Evolutionary conservation across 2,329 filamentous ascomycete genomes (phyloP).

Genomic region (Paecilomyces sp.): DNA sequence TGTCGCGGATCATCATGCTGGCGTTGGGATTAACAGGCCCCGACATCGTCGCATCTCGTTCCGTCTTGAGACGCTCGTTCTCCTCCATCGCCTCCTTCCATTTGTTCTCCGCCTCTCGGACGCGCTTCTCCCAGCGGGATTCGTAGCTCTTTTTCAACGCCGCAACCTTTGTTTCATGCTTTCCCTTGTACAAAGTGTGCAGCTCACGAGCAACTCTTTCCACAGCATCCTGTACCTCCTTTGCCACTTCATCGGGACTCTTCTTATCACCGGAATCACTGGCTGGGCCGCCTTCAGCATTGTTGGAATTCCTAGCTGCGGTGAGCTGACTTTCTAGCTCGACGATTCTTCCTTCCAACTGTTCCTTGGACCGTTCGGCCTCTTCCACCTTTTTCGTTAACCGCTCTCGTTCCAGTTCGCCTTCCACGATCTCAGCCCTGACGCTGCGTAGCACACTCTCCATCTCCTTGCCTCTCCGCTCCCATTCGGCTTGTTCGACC

Average conservation of each 20-base stretch:
- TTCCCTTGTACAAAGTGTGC: slow-evolving; percentile 88
- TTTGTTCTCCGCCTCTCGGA: slow-evolving; percentile 66
- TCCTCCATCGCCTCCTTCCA: slow-evolving; percentile 64
- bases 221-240: slow-evolving; percentile 74
- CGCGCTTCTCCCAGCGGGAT: slow-evolving; percentile 79
- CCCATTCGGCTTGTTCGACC: slow-evolving; percentile 74
- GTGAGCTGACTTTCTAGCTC: slow-evolving; percentile 41
- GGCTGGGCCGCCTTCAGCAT: slow-evolving; percentile 20
- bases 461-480: slow-evolving; percentile 77
- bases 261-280: slow-evolving; percentile 27
- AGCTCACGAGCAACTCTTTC: slow-evolving; percentile 92
- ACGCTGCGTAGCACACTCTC: slow-evolving; percentile 72
- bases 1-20: slow-evolving; percentile 34
- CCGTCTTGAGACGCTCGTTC: slow-evolving; percentile 64
- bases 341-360: slow-evolving; percentile 38
- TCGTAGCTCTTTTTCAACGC: slow-evolving; percentile 80
- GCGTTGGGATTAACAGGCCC: slow-evolving; percentile 44
- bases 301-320: slow-evolving; percentile 29
- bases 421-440: slow-evolving; percentile 70
- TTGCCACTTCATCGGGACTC: slow-evolving; percentile 39
- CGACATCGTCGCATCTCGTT: slow-evolving; percentile 59
- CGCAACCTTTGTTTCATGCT: slow-evolving; percentile 92
- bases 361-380: slow-evolving; percentile 53
- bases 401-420: slow-evolving; percentile 74
- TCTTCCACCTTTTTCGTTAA: slow-evolving; percentile 70